A percentile compares a stretch with the other conserved stretches of the same genome.
Evolutionary conservation across 139 green algal genomes (phyloP).

Genomic region (Yamagishiella unicocca): DNA sequence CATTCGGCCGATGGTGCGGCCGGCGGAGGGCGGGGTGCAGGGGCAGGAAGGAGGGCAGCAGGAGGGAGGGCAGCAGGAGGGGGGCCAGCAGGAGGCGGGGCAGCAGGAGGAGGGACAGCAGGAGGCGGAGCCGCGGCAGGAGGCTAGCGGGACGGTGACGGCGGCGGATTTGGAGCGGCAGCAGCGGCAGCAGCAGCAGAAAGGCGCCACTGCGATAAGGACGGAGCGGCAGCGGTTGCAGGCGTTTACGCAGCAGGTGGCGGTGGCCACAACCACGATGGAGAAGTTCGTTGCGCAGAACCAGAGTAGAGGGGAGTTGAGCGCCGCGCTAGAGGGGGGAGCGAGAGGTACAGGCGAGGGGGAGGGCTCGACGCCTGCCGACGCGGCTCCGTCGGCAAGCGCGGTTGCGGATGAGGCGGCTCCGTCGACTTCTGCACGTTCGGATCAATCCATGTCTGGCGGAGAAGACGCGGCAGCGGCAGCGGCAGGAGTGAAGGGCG

Average conservation of each 20-base stretch:
- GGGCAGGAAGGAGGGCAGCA: no score
- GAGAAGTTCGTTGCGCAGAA: not conserved
- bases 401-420: no score
- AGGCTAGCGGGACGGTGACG: no score
- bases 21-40: no score
- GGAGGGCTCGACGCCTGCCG: not conserved
- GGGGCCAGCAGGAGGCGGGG: no score
- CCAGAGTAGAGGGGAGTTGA: not conserved
- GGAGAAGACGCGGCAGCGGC: not conserved
- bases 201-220: not conserved
- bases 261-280: not conserved
- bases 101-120: no score
- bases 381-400: no score
- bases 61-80: no score
- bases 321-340: not conserved
- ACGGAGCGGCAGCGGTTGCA: not conserved
- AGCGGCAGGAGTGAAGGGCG: not conserved
- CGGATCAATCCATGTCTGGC: no score
- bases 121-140: no score
- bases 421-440: no score
- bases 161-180: no score
- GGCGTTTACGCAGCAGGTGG: slow-evolving; percentile 1
- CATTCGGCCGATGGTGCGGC: not conserved
- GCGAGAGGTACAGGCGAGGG: not conserved
- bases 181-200: not conserved